These are phyloP conservation scores for Termitomyces sp. DNA, from an alignment of 768 basidiomycete species.

Conservation along the genomic window DNA sequence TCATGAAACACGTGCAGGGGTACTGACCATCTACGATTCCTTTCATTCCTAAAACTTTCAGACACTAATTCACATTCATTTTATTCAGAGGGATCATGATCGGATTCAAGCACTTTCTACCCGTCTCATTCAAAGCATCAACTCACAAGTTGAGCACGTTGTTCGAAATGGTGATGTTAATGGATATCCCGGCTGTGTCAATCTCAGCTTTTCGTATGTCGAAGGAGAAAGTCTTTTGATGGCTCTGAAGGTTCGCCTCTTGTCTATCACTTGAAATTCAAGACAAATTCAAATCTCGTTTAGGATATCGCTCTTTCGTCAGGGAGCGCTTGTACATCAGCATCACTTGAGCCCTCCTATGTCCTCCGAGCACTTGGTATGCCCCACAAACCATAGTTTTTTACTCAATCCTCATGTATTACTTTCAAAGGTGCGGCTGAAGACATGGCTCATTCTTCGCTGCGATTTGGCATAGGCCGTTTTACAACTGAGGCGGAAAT, in stretches of 20 bases:
- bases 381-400: slow-evolving; percentile 9
- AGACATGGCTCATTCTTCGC: slow-evolving; percentile 98
- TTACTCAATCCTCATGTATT: background rate
- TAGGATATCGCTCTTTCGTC: slow-evolving; percentile 97
- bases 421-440: slow-evolving; percentile 77
- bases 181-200: slow-evolving; percentile 96
- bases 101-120: slow-evolving; percentile 73
- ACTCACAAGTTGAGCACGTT: slow-evolving; percentile 81
- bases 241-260: slow-evolving; percentile 79
- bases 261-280: background rate
- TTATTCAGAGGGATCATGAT: slow-evolving; percentile 69
- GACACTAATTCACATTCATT: slow-evolving; percentile 17
- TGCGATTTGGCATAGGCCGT: slow-evolving; percentile 96
- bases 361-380: slow-evolving; percentile 91
- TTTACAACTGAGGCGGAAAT: slow-evolving; percentile 98
- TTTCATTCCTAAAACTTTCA: background rate
- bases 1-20: slow-evolving; percentile 87
- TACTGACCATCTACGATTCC: slow-evolving; percentile 53
- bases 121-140: slow-evolving; percentile 78
- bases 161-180: slow-evolving; percentile 89
- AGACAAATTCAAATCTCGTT: slow-evolving; percentile 1
- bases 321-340: slow-evolving; percentile 97
- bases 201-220: slow-evolving; percentile 93
- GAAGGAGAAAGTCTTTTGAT: slow-evolving; percentile 97
- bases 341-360: slow-evolving; percentile 97